Base-by-base conservation (phyloP, 768 basidiomycete species). In the Psilocybe tampanensis region DNA sequence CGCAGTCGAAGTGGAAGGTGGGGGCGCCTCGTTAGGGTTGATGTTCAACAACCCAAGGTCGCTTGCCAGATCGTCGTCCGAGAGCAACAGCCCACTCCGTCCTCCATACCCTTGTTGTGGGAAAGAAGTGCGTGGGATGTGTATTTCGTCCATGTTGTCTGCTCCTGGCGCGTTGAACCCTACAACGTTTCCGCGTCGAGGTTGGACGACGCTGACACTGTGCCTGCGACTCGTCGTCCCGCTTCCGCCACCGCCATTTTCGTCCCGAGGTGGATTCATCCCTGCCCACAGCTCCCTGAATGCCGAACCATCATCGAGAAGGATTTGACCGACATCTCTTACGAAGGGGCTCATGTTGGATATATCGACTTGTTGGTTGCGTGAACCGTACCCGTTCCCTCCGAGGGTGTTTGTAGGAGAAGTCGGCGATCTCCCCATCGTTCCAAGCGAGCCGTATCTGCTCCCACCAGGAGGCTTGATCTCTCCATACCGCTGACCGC, bases 301-400 rank as follows among this genome's bases (percentile, higher is more conserved):
- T 0, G 86, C 85, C 0, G 86, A 82, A 3, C 83, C 85, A 54
- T 92, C 90, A 64, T 92, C 89, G 47, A 87, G 71, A 33, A 92
- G 71, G 55, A 93, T 90, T 70, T 89, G 85, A 6, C 84, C 85
- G 17, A 94, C 88, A 68, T 94, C 90, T 21, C 92, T 77, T n/a
- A 90, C 83, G 68, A 94, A 94, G 0, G 92, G 92, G 60, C 84
- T 86, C 82, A 91, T 89, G 68, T 93, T 94, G 26, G 90, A 89
- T 41, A 83, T 71, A 70, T 92, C 80, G 51, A 67, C 63, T 59
- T 72, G 77, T 66, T 73, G 75, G 56, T 77, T 73, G 71, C 61
- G 60, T 74, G 54, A 9, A 9, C 76, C 73, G 71, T 74, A 73
- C 64, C 77, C 81, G 71, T 81, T 83, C 65, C 76, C 72, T 57